Evolutionary conservation across 1,284 basidiomycete species (phyloP), one percentile per base, ranked within the genome.

Genomic region (Schizopora paradoxa): DNA sequence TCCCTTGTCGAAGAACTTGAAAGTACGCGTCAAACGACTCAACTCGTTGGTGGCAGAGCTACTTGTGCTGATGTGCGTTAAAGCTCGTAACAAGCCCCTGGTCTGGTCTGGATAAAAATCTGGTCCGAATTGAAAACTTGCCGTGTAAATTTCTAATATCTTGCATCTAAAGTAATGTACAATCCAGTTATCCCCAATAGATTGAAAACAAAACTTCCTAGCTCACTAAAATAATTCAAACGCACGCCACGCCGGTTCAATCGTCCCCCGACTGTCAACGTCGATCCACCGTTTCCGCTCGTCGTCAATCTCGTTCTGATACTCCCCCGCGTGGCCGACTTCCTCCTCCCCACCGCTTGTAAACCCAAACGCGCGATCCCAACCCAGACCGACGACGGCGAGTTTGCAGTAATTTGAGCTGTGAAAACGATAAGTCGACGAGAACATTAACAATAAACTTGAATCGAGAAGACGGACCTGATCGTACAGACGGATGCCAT

Each of bases 321-420:
- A n/a, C 21, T 25, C 32, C 27, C 13, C 39, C 32, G 43, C 47
- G 14, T 23, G 40, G 23, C 47, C 45, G 8, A 31, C 10, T 16
- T 61, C 51, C 6, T 78, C 79, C 58, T 69, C 66, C 2, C 61
- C 57, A 48, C 70, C 67, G 13, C 74, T 67, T 19, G 62, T 55
- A 34, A 64, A 63, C 0, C 78, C 79, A 53, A 84, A 83, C 0
- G 81, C 76, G n/a, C 67, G 64, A 5, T 75, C 68, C 77, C 80
- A 86, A 5, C 77, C 79, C 11, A 82, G 58, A 3, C 74, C 79
- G 25, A 82, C 63, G 2, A 79, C 79, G 21, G 77, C 65, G 45
- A 81, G 52, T 45, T 68, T 73, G 59, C 82, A 84, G 2, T 79
- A 61, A 47, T 73, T 78, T 4, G 81, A 84, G 47, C 82, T 86